These are phyloP conservation scores for Emydomyces testavorans DNA, from an alignment of 2,329 filamentous ascomycete species.

Conservation along the genomic window DNA sequence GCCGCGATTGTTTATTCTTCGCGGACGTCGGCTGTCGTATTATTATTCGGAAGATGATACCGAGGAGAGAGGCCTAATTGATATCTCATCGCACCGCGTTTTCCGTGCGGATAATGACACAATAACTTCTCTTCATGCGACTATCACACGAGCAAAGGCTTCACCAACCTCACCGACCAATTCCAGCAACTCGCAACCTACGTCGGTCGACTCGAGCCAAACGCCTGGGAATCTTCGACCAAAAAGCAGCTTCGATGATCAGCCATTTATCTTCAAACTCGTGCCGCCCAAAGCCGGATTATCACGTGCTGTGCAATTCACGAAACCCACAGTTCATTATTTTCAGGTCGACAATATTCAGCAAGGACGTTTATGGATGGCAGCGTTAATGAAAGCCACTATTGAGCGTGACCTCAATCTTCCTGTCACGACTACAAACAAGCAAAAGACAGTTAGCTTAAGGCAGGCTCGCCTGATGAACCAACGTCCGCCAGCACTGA, in stretches of 20 bases:
- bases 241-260: slow-evolving; percentile 33
- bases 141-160: slow-evolving; percentile 72
- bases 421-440: slow-evolving; percentile 75
- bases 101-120: slow-evolving; percentile 85
- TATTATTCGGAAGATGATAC: slow-evolving; percentile 91
- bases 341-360: slow-evolving; percentile 88
- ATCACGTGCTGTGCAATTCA: slow-evolving; percentile 88
- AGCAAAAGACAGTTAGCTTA: slow-evolving; percentile 91
- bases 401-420: slow-evolving; percentile 78
- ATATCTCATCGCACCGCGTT: slow-evolving; percentile 96
- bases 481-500: slow-evolving; percentile 78
- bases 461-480: slow-evolving; percentile 78
- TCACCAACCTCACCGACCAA: slow-evolving; percentile 48
- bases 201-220: slow-evolving; percentile 17
- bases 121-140: slow-evolving; percentile 80
- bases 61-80: slow-evolving; percentile 89
- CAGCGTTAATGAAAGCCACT: slow-evolving; percentile 94
- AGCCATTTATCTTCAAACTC: slow-evolving; percentile 96
- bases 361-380: slow-evolving; percentile 93
- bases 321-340: slow-evolving; percentile 92
- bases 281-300: slow-evolving; percentile 79
- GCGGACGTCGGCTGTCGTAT: slow-evolving; percentile 81
- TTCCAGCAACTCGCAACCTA: slow-evolving; percentile 17
- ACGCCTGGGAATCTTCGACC: not conserved
- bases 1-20: slow-evolving; percentile 85